Evolutionary conservation across 1,139 yeast species (phyloP).

Genomic region (Kodamaea sp.): DNA sequence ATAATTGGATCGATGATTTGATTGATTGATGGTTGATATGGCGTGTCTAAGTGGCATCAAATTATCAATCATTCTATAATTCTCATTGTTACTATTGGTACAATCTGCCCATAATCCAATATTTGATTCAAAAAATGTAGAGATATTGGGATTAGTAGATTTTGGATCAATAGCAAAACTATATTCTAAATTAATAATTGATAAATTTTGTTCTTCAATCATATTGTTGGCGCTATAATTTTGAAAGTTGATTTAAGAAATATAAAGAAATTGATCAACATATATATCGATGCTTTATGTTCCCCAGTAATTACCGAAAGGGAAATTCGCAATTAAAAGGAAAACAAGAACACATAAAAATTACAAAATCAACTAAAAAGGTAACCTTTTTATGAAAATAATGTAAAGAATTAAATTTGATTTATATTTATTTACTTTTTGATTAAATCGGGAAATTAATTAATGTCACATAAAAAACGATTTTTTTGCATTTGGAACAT

Average conservation of each 20-base stretch:
- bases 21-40: conserved; percentile 16
- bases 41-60: conserved; percentile 18
- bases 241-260: too few relatives aligned
- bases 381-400: background rate
- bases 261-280: background rate
- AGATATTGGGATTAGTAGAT: conserved; percentile 20
- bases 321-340: conserved; percentile 2
- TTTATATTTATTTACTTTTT: background rate
- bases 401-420: background rate
- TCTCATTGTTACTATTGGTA: conserved; percentile 3
- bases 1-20: conserved; percentile 9
- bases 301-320: conserved; percentile 1
- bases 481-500: background rate
- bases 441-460: background rate
- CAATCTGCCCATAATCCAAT: conserved; percentile 31
- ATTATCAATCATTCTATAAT: conserved; percentile 27
- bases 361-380: too few relatives aligned
- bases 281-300: background rate
- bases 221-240: background rate
- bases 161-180: conserved; percentile 32
- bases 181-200: conserved; percentile 35
- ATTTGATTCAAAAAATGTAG: conserved; percentile 28
- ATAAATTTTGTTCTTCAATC: conserved; percentile 16
- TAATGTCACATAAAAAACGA: background rate
- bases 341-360: conserved; percentile 2